Evolutionary conservation across 495 filamentous ascomycete species (phyloP).

Genomic region (Copromyces sp.): DNA sequence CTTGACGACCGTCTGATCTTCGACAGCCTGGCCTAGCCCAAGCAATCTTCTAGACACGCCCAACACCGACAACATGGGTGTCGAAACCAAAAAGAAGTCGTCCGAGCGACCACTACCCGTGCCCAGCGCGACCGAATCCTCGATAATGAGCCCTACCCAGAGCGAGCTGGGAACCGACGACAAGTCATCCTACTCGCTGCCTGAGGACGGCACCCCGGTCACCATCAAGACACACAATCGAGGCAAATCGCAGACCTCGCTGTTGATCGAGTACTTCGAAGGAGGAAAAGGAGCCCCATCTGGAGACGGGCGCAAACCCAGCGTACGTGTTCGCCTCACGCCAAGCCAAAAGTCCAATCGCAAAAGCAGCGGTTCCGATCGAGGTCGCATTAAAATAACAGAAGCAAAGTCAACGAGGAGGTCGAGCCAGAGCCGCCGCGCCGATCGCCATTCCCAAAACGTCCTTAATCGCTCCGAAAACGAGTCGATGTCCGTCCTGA

Average conservation of each 20-base stretch:
- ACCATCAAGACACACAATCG: conserved; percentile 72
- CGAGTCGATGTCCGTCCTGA: conserved; percentile 18
- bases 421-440: conserved; percentile 45
- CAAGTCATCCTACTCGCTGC: conserved; percentile 69
- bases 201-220: conserved; percentile 89
- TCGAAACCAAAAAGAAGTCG: conserved; percentile 47
- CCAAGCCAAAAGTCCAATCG: conserved; percentile 45
- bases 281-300: conserved; percentile 54
- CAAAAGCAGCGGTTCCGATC: conserved; percentile 41
- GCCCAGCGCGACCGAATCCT: conserved; percentile 69
- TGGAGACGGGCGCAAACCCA: conserved; percentile 57
- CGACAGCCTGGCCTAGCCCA: not conserved
- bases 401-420: conserved; percentile 50
- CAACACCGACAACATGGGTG: conserved; percentile 50
- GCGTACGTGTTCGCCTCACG: conserved; percentile 89
- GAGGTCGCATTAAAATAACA: conserved; percentile 65
- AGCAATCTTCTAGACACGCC: not conserved
- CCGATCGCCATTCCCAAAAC: conserved; percentile 42
- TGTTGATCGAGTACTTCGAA: conserved; percentile 98
- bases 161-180: conserved; percentile 59
- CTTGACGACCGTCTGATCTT: not conserved
- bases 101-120: conserved; percentile 54
- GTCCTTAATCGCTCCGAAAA: conserved; percentile 40
- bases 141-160: conserved; percentile 36
- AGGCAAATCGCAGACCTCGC: conserved; percentile 73